Conservation (phyloP, 1,139 yeast genomes). For the Pneumocystis carinii region DNA sequence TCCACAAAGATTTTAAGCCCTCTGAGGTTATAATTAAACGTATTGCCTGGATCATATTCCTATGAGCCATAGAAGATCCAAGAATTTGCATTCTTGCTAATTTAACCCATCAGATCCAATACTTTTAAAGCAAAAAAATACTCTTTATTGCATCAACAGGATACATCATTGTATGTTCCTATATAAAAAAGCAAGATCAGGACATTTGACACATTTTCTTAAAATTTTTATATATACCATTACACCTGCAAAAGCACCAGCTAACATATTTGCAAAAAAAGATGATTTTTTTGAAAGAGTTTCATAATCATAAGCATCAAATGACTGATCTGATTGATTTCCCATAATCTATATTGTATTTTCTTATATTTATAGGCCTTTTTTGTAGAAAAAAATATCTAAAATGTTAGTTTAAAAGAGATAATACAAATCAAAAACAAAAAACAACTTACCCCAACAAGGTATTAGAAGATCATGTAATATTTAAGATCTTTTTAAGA, state of each 20-base stretch:
- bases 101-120: slow-evolving; percentile 23
- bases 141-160: slow-evolving; percentile 80
- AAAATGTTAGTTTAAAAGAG: background rate
- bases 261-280: slow-evolving; percentile 61
- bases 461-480: background rate
- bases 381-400: background rate
- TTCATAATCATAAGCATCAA: slow-evolving; percentile 50
- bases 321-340: background rate
- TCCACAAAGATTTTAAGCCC: slow-evolving; percentile 81
- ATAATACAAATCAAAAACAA: background rate
- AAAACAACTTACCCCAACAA: slow-evolving; percentile 2
- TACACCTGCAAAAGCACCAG: slow-evolving; percentile 96
- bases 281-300: slow-evolving; percentile 83
- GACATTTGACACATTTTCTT: background rate
- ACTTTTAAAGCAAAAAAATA: slow-evolving; percentile 1
- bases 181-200: background rate
- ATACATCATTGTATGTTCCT: slow-evolving; percentile 89
- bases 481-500: no score
- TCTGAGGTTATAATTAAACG: slow-evolving; percentile 71
- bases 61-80: slow-evolving; percentile 25
- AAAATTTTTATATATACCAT: slow-evolving; percentile 30
- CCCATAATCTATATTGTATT: background rate
- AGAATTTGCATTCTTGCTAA: slow-evolving; percentile 74
- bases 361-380: background rate
- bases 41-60: slow-evolving; percentile 45